phyloP scores from a whole-genome alignment of 2,329 filamentous ascomycete genomes.

The Fusarium sambucinum region DNA sequence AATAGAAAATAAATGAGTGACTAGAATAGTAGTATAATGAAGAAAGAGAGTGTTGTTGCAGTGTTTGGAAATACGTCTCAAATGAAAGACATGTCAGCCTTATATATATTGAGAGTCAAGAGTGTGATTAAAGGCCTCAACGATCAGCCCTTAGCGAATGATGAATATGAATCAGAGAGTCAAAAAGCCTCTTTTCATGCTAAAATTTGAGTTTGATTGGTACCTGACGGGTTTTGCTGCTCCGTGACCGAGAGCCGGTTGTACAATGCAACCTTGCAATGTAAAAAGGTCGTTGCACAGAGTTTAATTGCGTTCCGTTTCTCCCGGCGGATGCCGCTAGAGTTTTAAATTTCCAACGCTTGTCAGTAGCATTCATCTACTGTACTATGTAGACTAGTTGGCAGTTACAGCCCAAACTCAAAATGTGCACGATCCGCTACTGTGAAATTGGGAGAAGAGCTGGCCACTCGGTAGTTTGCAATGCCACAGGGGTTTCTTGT shows the following conservation, averaged over 20 bases:
- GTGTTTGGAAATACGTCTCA: background rate
- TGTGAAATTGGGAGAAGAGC: background rate
- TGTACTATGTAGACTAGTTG: no score
- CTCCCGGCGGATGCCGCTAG: background rate
- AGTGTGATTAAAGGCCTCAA: background rate
- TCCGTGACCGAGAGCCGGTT: background rate
- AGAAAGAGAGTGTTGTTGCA: background rate
- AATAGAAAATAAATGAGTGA: background rate
- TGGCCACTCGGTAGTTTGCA: conserved; percentile 12
- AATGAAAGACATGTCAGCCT: background rate
- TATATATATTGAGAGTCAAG: background rate
- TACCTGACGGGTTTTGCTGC: background rate
- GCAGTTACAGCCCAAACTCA: conserved; percentile 8
- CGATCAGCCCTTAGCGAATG: background rate
- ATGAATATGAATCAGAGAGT: background rate
- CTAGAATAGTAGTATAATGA: background rate
- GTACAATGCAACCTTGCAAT: background rate
- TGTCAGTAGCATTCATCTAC: background rate
- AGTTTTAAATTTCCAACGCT: conserved; percentile 7
- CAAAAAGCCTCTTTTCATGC: background rate
- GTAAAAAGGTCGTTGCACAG: background rate
- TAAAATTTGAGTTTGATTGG: conserved; percentile 25
- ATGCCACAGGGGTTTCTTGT: background rate
- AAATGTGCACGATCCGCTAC: conserved; percentile 10
- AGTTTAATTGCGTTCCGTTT: conserved; percentile 15